Evolutionary conservation across 371 early-diverging fungal genomes (phyloP).

Genomic region (Fennellomyces sp.): DNA sequence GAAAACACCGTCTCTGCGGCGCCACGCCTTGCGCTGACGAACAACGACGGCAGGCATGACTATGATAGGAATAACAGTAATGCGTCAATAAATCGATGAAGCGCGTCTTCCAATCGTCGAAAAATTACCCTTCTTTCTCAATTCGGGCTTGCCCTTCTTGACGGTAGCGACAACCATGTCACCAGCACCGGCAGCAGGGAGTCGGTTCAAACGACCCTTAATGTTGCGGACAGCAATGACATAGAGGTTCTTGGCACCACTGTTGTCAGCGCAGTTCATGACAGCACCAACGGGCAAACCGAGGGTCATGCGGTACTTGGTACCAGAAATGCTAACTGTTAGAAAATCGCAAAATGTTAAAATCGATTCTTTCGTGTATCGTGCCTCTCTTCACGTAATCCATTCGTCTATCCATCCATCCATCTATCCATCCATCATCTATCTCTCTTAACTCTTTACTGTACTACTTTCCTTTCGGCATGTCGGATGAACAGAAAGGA

Average conservation of each 20-base stretch:
- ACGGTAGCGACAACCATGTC: conserved; percentile 99
- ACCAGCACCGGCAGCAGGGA: conserved; percentile 99
- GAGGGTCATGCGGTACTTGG: conserved; percentile 98
- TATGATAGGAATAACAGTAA: conserved; percentile 26
- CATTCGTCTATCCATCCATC: conserved; percentile 14
- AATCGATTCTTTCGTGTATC: conserved; percentile 1
- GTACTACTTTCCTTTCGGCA: conserved; percentile 14
- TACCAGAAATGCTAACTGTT: conserved; percentile 79
- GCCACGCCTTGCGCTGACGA: conserved; percentile 99
- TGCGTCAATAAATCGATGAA: neutral
- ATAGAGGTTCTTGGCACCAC: conserved; percentile 99
- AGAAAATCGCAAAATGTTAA: neutral
- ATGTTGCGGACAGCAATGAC: conserved; percentile 98
- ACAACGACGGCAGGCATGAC: conserved; percentile 99
- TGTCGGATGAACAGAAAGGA: neutral
- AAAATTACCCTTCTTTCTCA: conserved; percentile 99
- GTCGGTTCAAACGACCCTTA: conserved; percentile 97
- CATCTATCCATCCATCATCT: conserved; percentile 1
- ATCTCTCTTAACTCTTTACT: neutral
- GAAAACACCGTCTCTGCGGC: conserved; percentile 99
- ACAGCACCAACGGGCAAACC: conserved; percentile 99
- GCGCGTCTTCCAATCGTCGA: no score
- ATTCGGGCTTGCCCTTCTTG: conserved; percentile 99
- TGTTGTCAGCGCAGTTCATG: conserved; percentile 99
- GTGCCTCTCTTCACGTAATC: neutral